phyloP scores from a whole-genome alignment of 306 rosid species.

The Trifolium subterraneum region DNA sequence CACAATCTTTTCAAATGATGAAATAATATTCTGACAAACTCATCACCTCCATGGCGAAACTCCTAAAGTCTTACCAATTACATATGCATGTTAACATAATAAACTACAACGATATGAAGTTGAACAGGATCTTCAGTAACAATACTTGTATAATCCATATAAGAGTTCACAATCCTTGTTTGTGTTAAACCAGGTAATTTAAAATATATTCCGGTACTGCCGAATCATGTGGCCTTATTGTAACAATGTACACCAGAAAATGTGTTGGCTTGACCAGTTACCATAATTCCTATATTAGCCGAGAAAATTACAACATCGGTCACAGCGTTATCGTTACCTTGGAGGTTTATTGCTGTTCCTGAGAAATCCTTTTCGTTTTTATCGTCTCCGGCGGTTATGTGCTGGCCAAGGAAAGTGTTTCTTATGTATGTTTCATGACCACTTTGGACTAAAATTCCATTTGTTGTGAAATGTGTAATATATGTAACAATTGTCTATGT shows the following conservation, averaged over 20 bases:
- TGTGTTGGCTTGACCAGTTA: constrained; percentile 77
- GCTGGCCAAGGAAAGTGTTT: constrained; percentile 86
- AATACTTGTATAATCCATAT: constrained; percentile 85
- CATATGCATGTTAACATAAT: too few relatives aligned
- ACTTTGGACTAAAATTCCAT: constrained; percentile 66
- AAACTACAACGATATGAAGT: too few relatives aligned
- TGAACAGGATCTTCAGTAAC: constrained; percentile 94
- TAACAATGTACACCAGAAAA: constrained; percentile 88
- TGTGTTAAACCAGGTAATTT: constrained; percentile 75
- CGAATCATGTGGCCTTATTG: constrained; percentile 91
- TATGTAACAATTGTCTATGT: constrained; percentile 89
- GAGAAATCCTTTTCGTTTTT: constrained; percentile 65
- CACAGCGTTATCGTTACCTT: constrained; percentile 79
- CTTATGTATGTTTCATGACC: constrained; percentile 94
- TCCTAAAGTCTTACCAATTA: too few relatives aligned
- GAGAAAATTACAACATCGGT: constrained; percentile 91
- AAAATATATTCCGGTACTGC: constrained; percentile 82
- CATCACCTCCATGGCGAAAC: too few relatives aligned
- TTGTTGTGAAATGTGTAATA: constrained; percentile 81
- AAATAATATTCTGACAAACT: too few relatives aligned
- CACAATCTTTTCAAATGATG: too few relatives aligned
- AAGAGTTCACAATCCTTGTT: constrained; percentile 81
- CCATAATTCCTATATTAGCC: constrained; percentile 65
- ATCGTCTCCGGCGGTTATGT: constrained; percentile 83
- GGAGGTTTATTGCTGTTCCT: constrained; percentile 73